Base-by-base conservation (phyloP, 2,329 filamentous ascomycete species). In the Diaporthe sp. region DNA sequence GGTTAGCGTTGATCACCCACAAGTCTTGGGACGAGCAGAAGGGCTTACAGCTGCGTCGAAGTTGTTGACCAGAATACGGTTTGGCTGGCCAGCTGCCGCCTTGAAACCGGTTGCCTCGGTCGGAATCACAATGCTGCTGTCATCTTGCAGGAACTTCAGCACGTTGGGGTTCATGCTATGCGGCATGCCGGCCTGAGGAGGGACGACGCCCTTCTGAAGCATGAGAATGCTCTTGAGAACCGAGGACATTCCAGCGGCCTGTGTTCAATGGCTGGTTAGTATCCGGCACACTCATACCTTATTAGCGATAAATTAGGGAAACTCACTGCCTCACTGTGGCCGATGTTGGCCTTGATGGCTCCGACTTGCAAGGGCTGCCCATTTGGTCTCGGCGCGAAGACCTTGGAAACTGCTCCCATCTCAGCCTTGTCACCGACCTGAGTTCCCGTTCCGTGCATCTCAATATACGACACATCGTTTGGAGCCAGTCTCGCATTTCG, bases 101-200 rank as follows among this genome's bases (percentile, higher is more conserved):
- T 78, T 75, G 81, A 87, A 87, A 2, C 83, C 81, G 0, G 84
- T 86, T 28, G 85, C 78, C 74, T 89, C 82, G 60, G 86, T 83
- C 2, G 88, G 84, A 75, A 92, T 90, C 69, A 86, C 83, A 13
- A 90, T 84, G 42, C 88, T 87, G 25, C 15, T 64, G 58, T 45
- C 58, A 7, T 60, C n/a, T 17, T 40, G 35, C 22, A 89, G 83
- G 15, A 86, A 80, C 3, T 83, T 82, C 0, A 91, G 80, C 75
- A 90, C 88, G 5, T 83, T 86, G 73, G 84, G 85, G 80, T 91
- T 91, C 77, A 91, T 87, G 75, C 85, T 84, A 50, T 83, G 87
- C 80, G 92, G 92, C 82, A 93, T 92, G 17, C 91, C 90, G 45
- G 87, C 85, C 71, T 93, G 91, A 0, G 89, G 89, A 0, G 90